Percentiles rank a stretch among this genome's conserved stretches.
These are phyloP conservation scores for Angomonas ambiguus DNA, from an alignment of 208 protist genomes.

Conservation along the genomic window DNA sequence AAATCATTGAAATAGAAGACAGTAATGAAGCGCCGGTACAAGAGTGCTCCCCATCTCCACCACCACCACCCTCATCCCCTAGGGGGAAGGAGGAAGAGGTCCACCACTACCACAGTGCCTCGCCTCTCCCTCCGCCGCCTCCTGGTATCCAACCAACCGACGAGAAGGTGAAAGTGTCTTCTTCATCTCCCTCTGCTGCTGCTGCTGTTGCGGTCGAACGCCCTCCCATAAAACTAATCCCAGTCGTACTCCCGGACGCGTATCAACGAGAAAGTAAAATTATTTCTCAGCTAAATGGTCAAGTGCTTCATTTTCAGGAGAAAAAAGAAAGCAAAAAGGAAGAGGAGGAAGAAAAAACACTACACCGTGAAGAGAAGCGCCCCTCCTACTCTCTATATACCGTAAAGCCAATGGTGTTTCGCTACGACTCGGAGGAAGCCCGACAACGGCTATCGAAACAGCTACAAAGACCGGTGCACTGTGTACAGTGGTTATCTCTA, in stretches of 20 bases:
- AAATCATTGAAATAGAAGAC: too few species aligned
- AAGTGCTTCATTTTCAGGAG: neutral
- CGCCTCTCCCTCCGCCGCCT: too few species aligned
- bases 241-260: too few species aligned
- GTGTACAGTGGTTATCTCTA: slow-evolving; percentile 34
- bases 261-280: too few species aligned
- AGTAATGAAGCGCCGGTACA: too few species aligned
- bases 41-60: too few species aligned
- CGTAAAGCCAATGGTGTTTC: slow-evolving; percentile 3
- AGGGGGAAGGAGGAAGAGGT: neutral
- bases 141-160: too few species aligned
- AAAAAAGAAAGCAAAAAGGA: neutral
- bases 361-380: neutral
- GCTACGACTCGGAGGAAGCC: slow-evolving; percentile 14
- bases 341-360: neutral
- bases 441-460: slow-evolving; percentile 12
- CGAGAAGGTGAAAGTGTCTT: neutral
- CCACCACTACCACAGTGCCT: too few species aligned
- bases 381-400: neutral
- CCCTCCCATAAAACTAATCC: too few species aligned
- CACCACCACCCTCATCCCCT: too few species aligned
- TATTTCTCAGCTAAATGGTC: too few species aligned
- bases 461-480: slow-evolving; percentile 20
- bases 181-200: neutral
- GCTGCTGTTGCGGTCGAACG: neutral